Evolutionary conservation across 2,329 filamentous ascomycete genomes (phyloP).

Genomic region (Decorospora gaudefroyi): DNA sequence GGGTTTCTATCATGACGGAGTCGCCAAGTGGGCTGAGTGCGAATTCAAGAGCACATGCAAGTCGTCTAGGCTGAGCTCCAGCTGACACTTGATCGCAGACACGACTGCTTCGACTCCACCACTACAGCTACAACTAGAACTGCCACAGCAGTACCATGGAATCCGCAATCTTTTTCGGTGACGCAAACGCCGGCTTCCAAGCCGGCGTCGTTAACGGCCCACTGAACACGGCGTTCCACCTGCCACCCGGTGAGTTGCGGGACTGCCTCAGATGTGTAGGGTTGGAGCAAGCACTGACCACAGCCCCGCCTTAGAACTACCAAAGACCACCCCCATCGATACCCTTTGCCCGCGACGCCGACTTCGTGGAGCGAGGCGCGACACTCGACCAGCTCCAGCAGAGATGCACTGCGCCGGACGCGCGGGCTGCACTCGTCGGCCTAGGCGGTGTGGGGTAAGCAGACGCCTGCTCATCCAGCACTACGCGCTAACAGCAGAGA

Average conservation of each 20-base stretch:
- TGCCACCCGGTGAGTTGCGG: constrained; percentile 16
- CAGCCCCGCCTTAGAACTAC: constrained; percentile 4
- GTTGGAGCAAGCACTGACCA: constrained; percentile 9
- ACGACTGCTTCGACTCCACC: constrained; percentile 5
- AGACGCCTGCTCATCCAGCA: background rate
- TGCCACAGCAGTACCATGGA: constrained; percentile 7
- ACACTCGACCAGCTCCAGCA: constrained; percentile 11
- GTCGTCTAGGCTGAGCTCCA: constrained; percentile 5
- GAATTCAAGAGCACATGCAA: background rate
- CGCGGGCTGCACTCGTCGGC: constrained; percentile 31
- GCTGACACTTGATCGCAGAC: constrained; percentile 6
- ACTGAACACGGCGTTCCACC: constrained; percentile 11
- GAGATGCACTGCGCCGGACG: constrained; percentile 13
- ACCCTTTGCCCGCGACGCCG: constrained; percentile 34
- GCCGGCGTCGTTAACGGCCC: constrained; percentile 14
- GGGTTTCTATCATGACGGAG: background rate
- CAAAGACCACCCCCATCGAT: constrained; percentile 28
- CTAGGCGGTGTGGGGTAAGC: constrained; percentile 27
- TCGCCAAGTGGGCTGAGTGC: background rate
- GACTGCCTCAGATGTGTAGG: constrained; percentile 4
- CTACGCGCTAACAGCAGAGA: constrained; percentile 1
- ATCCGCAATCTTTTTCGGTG: constrained; percentile 13
- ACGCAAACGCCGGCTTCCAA: constrained; percentile 18
- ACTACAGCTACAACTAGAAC: constrained; percentile 3
- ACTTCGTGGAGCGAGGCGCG: constrained; percentile 29